Percentiles rank a stretch among this genome's conserved stretches.
Evolutionary conservation across 805 yeast species (phyloP).

Genomic region (Torulaspora maleeae): DNA sequence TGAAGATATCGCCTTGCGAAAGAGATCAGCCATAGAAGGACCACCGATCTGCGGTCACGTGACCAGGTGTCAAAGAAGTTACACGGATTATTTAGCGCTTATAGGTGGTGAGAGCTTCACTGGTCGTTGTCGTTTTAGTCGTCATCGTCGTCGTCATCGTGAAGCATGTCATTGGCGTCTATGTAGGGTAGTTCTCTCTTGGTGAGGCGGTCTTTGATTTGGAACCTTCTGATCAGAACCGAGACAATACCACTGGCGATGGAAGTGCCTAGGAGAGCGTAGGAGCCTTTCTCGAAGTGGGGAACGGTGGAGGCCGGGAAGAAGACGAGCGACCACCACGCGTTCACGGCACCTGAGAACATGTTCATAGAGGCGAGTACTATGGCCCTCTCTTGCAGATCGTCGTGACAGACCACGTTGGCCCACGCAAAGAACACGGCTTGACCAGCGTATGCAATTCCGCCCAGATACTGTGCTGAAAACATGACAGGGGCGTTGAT

Average conservation of each 20-base stretch:
- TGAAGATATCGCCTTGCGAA: not conserved
- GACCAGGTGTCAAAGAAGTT: too few species aligned
- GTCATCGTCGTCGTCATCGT: conserved; percentile 19
- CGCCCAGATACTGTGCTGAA: conserved; percentile 53
- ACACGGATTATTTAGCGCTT: too few species aligned
- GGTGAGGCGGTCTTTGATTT: conserved; percentile 36
- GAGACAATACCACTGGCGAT: conserved; percentile 41
- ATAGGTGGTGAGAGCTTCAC: not conserved
- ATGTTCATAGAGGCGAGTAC: conserved; percentile 63
- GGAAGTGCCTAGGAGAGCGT: conserved; percentile 54
- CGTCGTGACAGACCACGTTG: conserved; percentile 52
- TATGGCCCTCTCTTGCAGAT: conserved; percentile 58
- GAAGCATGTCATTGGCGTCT: conserved; percentile 28
- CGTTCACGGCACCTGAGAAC: conserved; percentile 58
- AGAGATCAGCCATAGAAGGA: not conserved
- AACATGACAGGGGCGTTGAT: conserved; percentile 39
- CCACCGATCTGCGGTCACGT: too few species aligned
- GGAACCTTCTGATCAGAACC: conserved; percentile 40
- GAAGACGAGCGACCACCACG: conserved; percentile 59
- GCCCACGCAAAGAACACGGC: conserved; percentile 63
- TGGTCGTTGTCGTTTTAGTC: conserved; percentile 19
- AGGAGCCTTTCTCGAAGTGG: conserved; percentile 47
- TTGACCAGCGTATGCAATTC: conserved; percentile 54
- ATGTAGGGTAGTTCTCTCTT: conserved; percentile 25
- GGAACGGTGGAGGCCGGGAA: conserved; percentile 52